Conservation (phyloP, 106 monocot genomes). For the Vanilla planifolia region DNA sequence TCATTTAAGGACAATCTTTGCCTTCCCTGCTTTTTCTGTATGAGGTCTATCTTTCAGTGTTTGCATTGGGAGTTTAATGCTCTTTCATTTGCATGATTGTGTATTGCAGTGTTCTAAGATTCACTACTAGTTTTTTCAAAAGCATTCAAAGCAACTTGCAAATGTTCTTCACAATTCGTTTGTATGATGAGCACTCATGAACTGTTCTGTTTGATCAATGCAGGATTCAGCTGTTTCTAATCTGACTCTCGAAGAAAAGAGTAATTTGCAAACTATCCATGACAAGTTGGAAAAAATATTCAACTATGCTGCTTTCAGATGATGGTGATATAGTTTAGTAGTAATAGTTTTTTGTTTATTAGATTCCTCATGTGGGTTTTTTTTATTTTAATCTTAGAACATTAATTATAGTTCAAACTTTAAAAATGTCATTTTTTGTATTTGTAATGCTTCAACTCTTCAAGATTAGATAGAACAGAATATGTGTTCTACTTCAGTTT, state of each 20-base stretch:
- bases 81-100: neutral
- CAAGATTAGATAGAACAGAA: too few relatives aligned
- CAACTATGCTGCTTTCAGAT: neutral
- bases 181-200: neutral
- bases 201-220: neutral
- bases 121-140: neutral
- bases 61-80: neutral
- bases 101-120: neutral
- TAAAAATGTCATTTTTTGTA: too few relatives aligned
- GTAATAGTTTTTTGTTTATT: too few relatives aligned
- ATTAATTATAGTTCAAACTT: too few relatives aligned
- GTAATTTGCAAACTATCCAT: conserved; percentile 16
- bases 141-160: neutral
- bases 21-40: neutral
- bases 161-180: neutral
- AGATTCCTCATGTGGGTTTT: too few relatives aligned
- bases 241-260: conserved; percentile 30
- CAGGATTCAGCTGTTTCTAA: conserved; percentile 17
- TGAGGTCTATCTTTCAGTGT: too few relatives aligned
- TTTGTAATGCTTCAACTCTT: too few relatives aligned
- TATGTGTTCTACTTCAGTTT: too few relatives aligned
- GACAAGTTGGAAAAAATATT: conserved; percentile 15
- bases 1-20: neutral
- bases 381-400: too few relatives aligned
- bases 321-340: too few relatives aligned